phyloP scores from a whole-genome alignment of 2,329 filamentous ascomycete genomes.

The Sodiomyces alkalinus region DNA sequence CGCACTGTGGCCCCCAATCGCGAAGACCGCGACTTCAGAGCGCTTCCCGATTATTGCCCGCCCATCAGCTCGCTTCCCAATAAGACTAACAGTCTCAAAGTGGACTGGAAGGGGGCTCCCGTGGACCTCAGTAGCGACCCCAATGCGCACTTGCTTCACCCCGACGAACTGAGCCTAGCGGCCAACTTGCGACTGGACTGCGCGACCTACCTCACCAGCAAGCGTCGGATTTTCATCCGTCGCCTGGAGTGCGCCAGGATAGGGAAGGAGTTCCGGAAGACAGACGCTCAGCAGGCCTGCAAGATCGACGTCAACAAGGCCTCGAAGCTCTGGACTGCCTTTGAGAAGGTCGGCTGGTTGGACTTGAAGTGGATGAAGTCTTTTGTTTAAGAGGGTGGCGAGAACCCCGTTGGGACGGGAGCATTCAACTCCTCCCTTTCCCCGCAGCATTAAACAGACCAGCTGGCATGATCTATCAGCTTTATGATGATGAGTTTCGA shows the following conservation, averaged over 20 bases:
- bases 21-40: constrained; percentile 68
- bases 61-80: constrained; percentile 48
- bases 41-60: constrained; percentile 59
- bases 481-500: no score
- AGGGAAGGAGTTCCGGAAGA: constrained; percentile 83
- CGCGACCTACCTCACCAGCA: constrained; percentile 81
- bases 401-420: no score
- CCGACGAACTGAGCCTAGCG: constrained; percentile 63
- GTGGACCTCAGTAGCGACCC: constrained; percentile 64
- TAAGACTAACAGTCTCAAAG: constrained; percentile 58
- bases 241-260: constrained; percentile 52
- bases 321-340: constrained; percentile 81
- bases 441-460: constrained; percentile 1
- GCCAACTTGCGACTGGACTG: constrained; percentile 69
- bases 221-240: constrained; percentile 76
- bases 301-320: constrained; percentile 98
- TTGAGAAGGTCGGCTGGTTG: constrained; percentile 77
- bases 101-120: constrained; percentile 73
- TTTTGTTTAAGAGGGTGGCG: constrained; percentile 13
- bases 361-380: constrained; percentile 30
- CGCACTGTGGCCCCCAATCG: constrained; percentile 48
- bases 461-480: constrained; percentile 10
- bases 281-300: constrained; percentile 89
- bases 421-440: no score
- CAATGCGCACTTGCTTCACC: constrained; percentile 54